These are phyloP conservation scores for Epichloe hybrida DNA, from an alignment of 2,329 filamentous ascomycete species.

Conservation along the genomic window DNA sequence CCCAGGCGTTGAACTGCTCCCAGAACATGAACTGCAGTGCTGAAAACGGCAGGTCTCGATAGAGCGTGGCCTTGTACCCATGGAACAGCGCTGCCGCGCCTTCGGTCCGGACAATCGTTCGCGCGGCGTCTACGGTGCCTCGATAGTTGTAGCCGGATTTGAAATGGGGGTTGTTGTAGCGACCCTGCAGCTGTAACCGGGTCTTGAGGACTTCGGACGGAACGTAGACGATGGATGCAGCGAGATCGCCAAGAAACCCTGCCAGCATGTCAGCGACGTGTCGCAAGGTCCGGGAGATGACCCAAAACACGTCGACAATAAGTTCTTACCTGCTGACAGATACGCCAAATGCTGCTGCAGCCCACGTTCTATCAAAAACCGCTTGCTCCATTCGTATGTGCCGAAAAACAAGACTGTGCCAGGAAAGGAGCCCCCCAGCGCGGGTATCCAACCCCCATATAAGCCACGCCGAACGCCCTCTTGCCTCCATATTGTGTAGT, in stretches of 20 bases:
- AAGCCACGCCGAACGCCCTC: constrained; percentile 77
- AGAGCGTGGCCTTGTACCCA: constrained; percentile 93
- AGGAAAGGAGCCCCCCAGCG: constrained; percentile 86
- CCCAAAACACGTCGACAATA: neutral
- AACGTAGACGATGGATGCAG: constrained; percentile 85
- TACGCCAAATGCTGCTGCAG: constrained; percentile 76
- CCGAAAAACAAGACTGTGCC: constrained; percentile 94
- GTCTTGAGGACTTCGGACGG: constrained; percentile 97
- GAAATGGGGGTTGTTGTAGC: constrained; percentile 90
- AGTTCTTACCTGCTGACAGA: constrained; percentile 56
- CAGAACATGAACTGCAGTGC: constrained; percentile 97
- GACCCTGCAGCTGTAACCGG: constrained; percentile 86
- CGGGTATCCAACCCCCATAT: constrained; percentile 88
- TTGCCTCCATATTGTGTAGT: constrained; percentile 84
- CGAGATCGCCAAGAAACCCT: constrained; percentile 90
- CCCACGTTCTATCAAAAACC: constrained; percentile 72
- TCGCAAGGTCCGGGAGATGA: neutral
- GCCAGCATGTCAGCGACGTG: neutral
- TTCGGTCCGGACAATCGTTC: constrained; percentile 72
- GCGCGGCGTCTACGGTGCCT: constrained; percentile 67
- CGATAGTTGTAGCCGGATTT: constrained; percentile 92
- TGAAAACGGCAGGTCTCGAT: constrained; percentile 88
- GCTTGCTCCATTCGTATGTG: constrained; percentile 90
- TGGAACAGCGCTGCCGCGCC: constrained; percentile 80
- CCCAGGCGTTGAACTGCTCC: constrained; percentile 79